These are phyloP conservation scores for Petunia axillaris DNA, from an alignment of 257 asterid species.

Conservation along the genomic window DNA sequence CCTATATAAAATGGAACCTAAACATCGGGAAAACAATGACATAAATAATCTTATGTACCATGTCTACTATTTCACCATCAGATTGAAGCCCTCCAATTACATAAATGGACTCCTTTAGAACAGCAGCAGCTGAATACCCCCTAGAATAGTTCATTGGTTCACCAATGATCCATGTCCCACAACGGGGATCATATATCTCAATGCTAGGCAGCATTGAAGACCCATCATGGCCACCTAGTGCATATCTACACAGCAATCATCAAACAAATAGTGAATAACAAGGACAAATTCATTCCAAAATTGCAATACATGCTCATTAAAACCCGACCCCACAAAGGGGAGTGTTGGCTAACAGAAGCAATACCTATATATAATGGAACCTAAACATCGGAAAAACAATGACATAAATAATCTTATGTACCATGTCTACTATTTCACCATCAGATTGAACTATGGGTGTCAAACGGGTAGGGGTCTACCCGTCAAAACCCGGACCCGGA, in stretches of 20 bases:
- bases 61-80: constrained; percentile 40
- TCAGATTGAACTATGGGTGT: constrained; percentile 36
- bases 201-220: constrained; percentile 45
- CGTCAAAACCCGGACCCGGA: too few species aligned
- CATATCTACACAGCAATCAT: constrained; percentile 51
- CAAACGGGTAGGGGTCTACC: too few species aligned
- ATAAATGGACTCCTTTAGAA: constrained; percentile 57
- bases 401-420: constrained; percentile 27
- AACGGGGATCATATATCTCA: constrained; percentile 79
- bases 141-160: constrained; percentile 62
- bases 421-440: constrained; percentile 48
- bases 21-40: background rate
- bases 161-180: constrained; percentile 59
- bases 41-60: constrained; percentile 39
- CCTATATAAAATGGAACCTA: background rate
- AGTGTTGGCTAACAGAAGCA: background rate
- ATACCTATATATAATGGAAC: background rate
- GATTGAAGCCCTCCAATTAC: constrained; percentile 65
- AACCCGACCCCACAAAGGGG: constrained; percentile 13
- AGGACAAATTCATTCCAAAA: too few species aligned
- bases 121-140: constrained; percentile 63
- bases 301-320: too few species aligned
- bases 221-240: constrained; percentile 74
- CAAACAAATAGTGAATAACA: background rate
- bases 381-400: background rate